Base-by-base conservation (phyloP, 768 basidiomycete genomes). In the Macrolepiota albuminosa region DNA sequence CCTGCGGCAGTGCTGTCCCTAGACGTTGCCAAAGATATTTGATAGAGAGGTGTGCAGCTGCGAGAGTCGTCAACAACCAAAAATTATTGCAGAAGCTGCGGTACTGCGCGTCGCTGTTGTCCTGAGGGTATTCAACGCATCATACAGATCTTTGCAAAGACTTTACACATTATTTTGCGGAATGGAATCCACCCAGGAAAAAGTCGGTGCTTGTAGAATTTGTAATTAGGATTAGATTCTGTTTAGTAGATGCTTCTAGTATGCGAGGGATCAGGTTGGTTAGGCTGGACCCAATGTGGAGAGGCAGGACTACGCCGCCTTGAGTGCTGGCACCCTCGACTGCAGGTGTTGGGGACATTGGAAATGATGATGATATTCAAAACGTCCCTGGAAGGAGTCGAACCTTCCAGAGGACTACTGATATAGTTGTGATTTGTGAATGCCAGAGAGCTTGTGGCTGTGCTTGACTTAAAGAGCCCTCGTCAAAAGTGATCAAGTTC, bases 101-200 rank as follows among this genome's bases (percentile, higher is more conserved):
- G 70, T 95, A 98, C 76, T 98, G 97, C 0, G 80, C 76, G 68
- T 98, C 97, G 63, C 91, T 93, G 68, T 89, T 91, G 72, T 99
- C 97, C 96, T 98, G 63, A 10, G 39, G 51, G 40, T 45, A 36
- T 29, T 52, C 59, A 65, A 63, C 37, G n/a, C 26, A 21, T 40
- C 37, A 61, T 55, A n/a, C 10, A 42, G 40, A 60, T 40, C 34
- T 14, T 26, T n/a, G 54, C 57, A 57, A 45, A n/a, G n/a, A 50
- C 50, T 47, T 42, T 54, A 52, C 90, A 74, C 67, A 96, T 95
- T 13, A 95, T 81, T 69, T 78, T 71, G 34, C 92, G 85, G 40
- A 87, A 89, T 63, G 87, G 84, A 21, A 98, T 71, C 95, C 95
- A 98, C 0, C 95, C 93, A 0, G 72, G 63, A 0, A 83, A 84